Conservation (phyloP, 371 early-diverging fungal species). For the Dinochytrium kinnereticum region DNA sequence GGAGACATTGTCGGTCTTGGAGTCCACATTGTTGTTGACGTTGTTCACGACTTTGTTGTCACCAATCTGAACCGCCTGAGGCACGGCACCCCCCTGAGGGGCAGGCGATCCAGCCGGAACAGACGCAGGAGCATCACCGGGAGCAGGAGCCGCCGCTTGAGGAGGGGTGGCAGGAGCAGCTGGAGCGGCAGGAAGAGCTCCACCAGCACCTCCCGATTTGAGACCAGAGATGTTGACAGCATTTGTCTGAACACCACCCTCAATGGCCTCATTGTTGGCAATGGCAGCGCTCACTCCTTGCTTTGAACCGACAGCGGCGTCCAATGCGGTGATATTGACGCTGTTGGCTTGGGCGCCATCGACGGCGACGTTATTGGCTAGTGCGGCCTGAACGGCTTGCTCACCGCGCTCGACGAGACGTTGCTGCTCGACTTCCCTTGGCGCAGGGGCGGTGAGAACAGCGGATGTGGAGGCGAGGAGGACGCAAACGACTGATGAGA, state of each 20-base stretch:
- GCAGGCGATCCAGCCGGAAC: not conserved
- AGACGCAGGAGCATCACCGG: not conserved
- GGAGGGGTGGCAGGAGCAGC: not conserved
- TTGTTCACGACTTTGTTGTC: not conserved
- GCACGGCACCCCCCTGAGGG: not conserved
- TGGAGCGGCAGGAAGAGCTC: not conserved
- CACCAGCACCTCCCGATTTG: not conserved
- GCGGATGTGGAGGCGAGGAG: conserved; percentile 4
- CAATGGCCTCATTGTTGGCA: not conserved
- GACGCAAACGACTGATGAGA: not conserved
- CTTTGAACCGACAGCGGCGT: not conserved
- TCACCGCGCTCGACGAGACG: not conserved
- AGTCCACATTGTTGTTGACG: not conserved
- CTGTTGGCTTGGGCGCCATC: not conserved
- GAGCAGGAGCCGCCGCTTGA: not conserved
- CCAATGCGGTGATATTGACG: not conserved
- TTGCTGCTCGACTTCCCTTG: not conserved
- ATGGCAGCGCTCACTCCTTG: not conserved
- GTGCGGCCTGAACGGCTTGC: not conserved
- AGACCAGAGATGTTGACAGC: not conserved
- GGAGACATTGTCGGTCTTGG: not conserved
- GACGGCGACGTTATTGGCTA: not conserved
- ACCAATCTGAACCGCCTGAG: not conserved
- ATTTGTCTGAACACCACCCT: not conserved
- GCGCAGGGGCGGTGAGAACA: not conserved